Conservation (phyloP, 2,329 filamentous ascomycete genomes). For the Cladosporium velox region DNA sequence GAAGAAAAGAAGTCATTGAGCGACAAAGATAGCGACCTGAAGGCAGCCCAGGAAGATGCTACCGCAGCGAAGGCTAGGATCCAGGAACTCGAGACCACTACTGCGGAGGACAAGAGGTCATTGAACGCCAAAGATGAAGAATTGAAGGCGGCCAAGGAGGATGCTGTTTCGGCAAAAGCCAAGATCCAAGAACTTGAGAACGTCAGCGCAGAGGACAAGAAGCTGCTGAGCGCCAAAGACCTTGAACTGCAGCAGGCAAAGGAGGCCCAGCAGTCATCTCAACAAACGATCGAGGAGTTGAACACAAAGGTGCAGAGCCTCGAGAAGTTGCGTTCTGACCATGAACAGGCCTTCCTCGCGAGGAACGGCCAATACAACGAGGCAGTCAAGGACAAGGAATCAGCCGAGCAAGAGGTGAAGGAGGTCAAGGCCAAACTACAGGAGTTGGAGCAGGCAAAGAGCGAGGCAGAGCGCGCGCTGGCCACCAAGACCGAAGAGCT, state of each 20-base stretch:
- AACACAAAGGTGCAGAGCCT: constrained; percentile 6
- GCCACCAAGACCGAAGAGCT: not conserved
- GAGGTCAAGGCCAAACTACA: constrained; percentile 2
- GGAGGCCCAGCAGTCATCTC: not conserved
- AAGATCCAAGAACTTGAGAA: constrained; percentile 20
- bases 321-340: constrained; percentile 16
- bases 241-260: not conserved
- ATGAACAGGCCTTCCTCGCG: constrained; percentile 9
- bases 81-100: constrained; percentile 20
- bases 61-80: not conserved
- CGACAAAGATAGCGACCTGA: constrained; percentile 7
- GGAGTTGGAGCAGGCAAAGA: constrained; percentile 15
- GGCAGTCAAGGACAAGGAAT: not conserved
- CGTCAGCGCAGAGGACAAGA: constrained; percentile 17
- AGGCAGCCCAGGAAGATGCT: constrained; percentile 19
- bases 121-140: not conserved
- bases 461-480: constrained; percentile 16
- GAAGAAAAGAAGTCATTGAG: not conserved
- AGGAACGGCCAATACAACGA: constrained; percentile 1
- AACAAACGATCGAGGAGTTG: constrained; percentile 4
- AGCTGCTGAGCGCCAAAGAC: constrained; percentile 10
- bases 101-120: constrained; percentile 15
- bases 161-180: constrained; percentile 5
- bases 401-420: constrained; percentile 5
- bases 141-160: not conserved